Evolutionary conservation across 495 filamentous ascomycete species (phyloP), one percentile per base, ranked within the genome.

Genomic region (Aspergillus avenaceus): DNA sequence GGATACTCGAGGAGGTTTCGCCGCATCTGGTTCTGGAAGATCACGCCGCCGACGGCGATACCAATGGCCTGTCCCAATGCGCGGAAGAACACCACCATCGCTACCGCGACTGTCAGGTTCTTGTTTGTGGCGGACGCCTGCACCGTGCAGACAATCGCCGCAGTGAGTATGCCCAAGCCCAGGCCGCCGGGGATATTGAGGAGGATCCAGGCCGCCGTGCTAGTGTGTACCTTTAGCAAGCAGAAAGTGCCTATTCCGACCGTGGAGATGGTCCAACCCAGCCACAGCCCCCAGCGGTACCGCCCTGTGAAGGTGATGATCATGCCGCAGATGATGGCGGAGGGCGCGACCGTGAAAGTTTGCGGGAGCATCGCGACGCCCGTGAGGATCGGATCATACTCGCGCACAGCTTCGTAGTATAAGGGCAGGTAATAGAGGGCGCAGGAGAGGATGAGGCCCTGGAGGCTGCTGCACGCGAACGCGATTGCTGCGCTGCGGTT

Each of bases 1-100:
- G 72, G 58, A 18, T 79, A 71, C 9, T 49, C 53, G 5, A 58
- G 29, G 1, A 86, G 49, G 24, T 79, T 77, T 1, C 43, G 34
- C 18, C 66, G 65, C 67, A 86, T 77, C 26, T 70, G 70, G 37
- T 84, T 84, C 59, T 85, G 80, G 62, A 86, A 87, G 5, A 80
- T 68, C 4, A 75, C 75, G 11, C 79, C 77, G 4, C 80, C 80
- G 19, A 83, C 63, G 4, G 79, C 80, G 18, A 83, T 73, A 3
- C 80, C 80, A 14, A 84, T 47, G 0, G 72, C 69, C 38, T 81
- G 77, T 25, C 80, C 80, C 23, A 80, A 58, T 3, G 74, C 70
- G 9, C 80, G 78, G 55, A 81, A 71, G 64, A 84, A 82, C 13
- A 71, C 72, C 44, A 77, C 77, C 67, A 80, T 77, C n/a, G 68